phyloP scores from a whole-genome alignment of 176 grass and related monocot species.

The Puccinellia tenuiflora region DNA sequence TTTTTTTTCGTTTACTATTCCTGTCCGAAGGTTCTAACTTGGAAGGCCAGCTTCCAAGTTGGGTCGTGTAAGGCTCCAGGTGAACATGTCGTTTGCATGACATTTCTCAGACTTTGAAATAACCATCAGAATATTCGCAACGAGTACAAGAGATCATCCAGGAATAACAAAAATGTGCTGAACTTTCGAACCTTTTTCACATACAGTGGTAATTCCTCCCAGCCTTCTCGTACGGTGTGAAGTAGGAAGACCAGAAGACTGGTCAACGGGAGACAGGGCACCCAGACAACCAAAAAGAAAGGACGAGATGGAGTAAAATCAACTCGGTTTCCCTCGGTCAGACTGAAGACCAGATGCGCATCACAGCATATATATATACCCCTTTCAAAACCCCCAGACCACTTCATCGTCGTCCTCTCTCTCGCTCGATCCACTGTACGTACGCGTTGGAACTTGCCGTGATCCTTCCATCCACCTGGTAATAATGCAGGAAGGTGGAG shows the following conservation, averaged over 20 bases:
- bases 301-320: not conserved
- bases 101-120: not conserved
- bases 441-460: not conserved
- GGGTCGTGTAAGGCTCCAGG: not conserved
- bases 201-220: slow-evolving; percentile 5
- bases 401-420: not conserved
- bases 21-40: not conserved
- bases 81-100: not conserved
- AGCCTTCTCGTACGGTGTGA: not conserved
- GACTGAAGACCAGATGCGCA: slow-evolving; percentile 11
- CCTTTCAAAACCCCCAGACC: not conserved
- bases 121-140: not conserved
- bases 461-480: not conserved
- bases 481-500: slow-evolving; percentile 15
- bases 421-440: not conserved
- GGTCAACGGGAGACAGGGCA: slow-evolving; percentile 19
- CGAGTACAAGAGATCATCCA: not conserved
- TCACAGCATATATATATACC: not conserved
- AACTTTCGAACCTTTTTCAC: not conserved
- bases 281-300: not conserved
- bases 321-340: slow-evolving; percentile 45
- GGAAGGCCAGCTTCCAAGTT: not conserved
- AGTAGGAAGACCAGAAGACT: slow-evolving; percentile 48
- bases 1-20: not conserved
- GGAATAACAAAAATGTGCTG: not conserved